These are phyloP conservation scores for Fagus crenata DNA, from an alignment of 306 rosid species.

Conservation along the genomic window DNA sequence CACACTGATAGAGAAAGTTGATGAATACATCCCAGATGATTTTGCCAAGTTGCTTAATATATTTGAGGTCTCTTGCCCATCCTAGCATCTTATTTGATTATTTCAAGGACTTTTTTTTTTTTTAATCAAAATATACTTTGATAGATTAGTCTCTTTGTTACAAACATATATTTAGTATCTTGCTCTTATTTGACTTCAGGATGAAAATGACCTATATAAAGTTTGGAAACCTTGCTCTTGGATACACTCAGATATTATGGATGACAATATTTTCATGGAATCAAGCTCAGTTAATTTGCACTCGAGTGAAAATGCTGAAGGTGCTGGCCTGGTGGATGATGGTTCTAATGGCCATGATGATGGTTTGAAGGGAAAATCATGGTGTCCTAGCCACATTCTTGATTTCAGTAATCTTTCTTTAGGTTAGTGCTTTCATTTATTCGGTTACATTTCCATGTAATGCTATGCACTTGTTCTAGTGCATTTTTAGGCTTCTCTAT, in stretches of 20 bases:
- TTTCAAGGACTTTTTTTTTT: background rate
- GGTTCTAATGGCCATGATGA: constrained; percentile 40
- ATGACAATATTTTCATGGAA: constrained; percentile 88
- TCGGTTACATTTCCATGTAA: constrained; percentile 22
- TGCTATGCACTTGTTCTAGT: constrained; percentile 1
- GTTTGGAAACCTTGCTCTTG: constrained; percentile 65
- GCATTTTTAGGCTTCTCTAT: constrained; percentile 15
- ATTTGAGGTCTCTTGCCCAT: constrained; percentile 55
- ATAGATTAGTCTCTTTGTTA: constrained; percentile 5
- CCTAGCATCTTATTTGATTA: background rate
- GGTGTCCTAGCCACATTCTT: constrained; percentile 84
- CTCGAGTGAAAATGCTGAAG: constrained; percentile 38
- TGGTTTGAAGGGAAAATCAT: constrained; percentile 47
- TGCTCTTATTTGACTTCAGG: constrained; percentile 49
- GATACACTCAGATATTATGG: constrained; percentile 95
- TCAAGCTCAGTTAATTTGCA: constrained; percentile 38
- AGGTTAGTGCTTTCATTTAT: constrained; percentile 48
- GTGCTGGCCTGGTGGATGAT: constrained; percentile 31
- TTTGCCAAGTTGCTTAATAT: constrained; percentile 48
- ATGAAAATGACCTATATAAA: constrained; percentile 42
- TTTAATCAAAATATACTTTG: background rate
- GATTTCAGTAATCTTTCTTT: constrained; percentile 89
- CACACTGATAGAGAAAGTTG: constrained; percentile 66
- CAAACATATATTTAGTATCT: constrained; percentile 2
- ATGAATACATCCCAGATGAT: constrained; percentile 77